Base-by-base conservation (phyloP, 2,329 filamentous ascomycete genomes). In the Apiospora koreana region DNA sequence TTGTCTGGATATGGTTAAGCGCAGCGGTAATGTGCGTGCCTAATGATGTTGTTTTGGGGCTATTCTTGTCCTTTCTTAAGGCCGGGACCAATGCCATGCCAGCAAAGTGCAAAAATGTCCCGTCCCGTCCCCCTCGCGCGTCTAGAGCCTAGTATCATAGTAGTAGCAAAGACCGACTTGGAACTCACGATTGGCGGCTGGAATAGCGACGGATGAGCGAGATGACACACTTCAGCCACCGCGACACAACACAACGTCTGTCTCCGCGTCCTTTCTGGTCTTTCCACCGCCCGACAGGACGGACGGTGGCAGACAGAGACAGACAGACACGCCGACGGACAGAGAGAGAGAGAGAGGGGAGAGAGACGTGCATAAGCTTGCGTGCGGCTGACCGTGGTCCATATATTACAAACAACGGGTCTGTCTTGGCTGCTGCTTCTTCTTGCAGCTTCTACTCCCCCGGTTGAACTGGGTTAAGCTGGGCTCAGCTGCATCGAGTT, bases 341-440 rank as follows among this genome's bases (percentile, higher is more conserved):
- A 10, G 41, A 42, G 5, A 42, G 8, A 43, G 10, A 43, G 4
- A 54, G 12, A 4, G 48, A 31, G 6, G 28, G 16, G 23, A 14
- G 23, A 28, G 3, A 28, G 50, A 58, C 25, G 50, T 58, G 50
- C 50, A 58, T 58, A 58, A 58, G 50, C 54, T 14, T 62, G 54
- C 54, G 54, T 62, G 54, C 54, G 54, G 54, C 54, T 62, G 54
- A 62, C 54, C 54, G 21, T n/a, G 3, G 18, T 38, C 31, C 31
- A 62, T 62, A 38, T 62, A 62, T 62, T 62, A 38, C 54, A 62
- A 62, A 62, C 54, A 38, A 62, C 28, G 54, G 54, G 54, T n/a
- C 54, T n/a, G 54, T 38, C 31, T 62, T 38, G 54, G 54, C 54
- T 28, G 16, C 7, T 54, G 50, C 25, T 16, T 50, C 48, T 50